Evolutionary conservation across 2,329 filamentous ascomycete species (phyloP), one percentile per base, ranked within the genome.

Genomic region (Cladosporium austrohemisphaericum): DNA sequence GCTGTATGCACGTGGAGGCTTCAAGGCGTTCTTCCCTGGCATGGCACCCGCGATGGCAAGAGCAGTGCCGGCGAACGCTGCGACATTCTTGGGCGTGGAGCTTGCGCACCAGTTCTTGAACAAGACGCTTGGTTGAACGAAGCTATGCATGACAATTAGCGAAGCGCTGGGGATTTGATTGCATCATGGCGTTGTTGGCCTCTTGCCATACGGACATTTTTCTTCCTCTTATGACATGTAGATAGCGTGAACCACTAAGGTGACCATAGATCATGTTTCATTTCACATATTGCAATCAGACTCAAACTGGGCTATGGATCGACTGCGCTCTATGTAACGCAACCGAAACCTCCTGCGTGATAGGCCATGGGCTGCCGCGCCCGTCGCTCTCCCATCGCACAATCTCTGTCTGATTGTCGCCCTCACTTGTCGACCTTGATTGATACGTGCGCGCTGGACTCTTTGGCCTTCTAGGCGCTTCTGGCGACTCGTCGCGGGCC

Each of bases 11-110:
- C 84, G 76, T 62, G 91, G 92, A 25, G 93, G 93, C 3, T 68
- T 87, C 64, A 90, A 85, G 73, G 91, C 93, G 2, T 98, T 98
- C 76, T 98, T 98, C 80, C 93, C 93, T 5, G 93, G 93, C 19
- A 90, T 98, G 60, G 92, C 88, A 0, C 93, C 93, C 2, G 93
- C 93, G 3, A 78, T 98, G 66, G 86, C 90, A 9, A 83, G 93
- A 70, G 93, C 93, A 4, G 90, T 97, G 35, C 93, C 93, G 5
- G 93, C 93, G 8, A 98, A 98, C 66, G 93, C 93, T 2, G 93
- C 93, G 25, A 97, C 93, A 2, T 98, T 98, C 63, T 71, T 91
- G 62, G 87, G 88, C 9, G 87, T 93, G 6, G 88, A 93, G 74
- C 69, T 92, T 67, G 88, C 88, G 35, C 87, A 93, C 64, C 84